Conservation (phyloP, 371 early-diverging fungal species). For the Rhizopus stolonifer region DNA sequence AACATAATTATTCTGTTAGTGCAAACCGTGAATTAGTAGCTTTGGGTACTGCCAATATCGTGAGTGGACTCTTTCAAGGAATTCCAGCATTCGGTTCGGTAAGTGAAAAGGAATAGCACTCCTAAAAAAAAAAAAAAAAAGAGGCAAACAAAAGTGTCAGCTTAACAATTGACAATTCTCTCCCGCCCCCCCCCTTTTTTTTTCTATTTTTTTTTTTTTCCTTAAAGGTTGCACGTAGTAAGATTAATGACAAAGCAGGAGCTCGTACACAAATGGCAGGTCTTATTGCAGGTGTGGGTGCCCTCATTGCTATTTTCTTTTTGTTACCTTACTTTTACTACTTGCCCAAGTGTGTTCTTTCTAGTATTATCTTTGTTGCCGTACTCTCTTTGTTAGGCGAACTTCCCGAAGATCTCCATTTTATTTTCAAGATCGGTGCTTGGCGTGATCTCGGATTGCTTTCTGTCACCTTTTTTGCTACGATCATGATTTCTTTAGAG, state of each 20-base stretch:
- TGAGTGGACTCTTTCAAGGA: constrained; percentile 80
- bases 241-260: constrained; percentile 87
- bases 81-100: constrained; percentile 90
- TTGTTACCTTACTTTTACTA: constrained; percentile 82
- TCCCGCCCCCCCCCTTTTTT: not conserved
- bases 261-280: constrained; percentile 87
- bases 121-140: too few species aligned
- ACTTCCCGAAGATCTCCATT: constrained; percentile 77
- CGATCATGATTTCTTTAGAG: constrained; percentile 85
- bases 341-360: constrained; percentile 84
- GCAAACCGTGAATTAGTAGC: constrained; percentile 95
- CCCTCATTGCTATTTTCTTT: constrained; percentile 73
- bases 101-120: constrained; percentile 10
- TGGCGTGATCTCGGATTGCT: constrained; percentile 85
- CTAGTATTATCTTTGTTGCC: constrained; percentile 86
- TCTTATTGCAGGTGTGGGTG: constrained; percentile 73
- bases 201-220: not conserved
- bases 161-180: not conserved
- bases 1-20: constrained; percentile 85
- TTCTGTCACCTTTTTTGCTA: constrained; percentile 77
- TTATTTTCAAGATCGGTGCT: constrained; percentile 81
- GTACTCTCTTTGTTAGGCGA: constrained; percentile 80
- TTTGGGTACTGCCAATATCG: constrained; percentile 80
- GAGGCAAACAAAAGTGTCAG: not conserved
- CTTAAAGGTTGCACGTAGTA: constrained; percentile 74